Percentiles rank a stretch among this genome's conserved stretches.
Evolutionary conservation across 352 stramenopile genomes (phyloP).

Genomic region (Elongisporangium undulatum): DNA sequence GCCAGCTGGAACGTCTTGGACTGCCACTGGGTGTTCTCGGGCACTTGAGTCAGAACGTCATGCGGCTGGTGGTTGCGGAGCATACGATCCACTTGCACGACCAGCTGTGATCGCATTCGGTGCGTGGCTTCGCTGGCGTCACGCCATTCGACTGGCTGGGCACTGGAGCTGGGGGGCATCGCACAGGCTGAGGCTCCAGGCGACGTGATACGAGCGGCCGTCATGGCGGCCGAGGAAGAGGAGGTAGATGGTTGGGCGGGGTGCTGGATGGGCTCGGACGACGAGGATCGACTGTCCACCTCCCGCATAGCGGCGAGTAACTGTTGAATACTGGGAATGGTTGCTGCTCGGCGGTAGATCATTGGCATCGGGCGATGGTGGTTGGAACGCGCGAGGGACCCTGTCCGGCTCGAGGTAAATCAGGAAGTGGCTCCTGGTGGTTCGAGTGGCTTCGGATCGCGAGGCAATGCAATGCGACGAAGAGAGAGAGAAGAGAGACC

Average conservation of each 20-base stretch:
- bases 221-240: not conserved
- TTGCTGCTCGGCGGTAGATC: not conserved
- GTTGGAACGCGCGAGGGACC: not conserved
- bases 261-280: not conserved
- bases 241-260: not conserved
- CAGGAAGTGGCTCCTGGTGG: not conserved
- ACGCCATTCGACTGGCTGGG: slow-evolving; percentile 13
- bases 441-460: not conserved
- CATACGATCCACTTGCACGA: slow-evolving; percentile 53
- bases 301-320: not conserved
- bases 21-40: slow-evolving; percentile 54
- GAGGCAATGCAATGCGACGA: not conserved
- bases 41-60: slow-evolving; percentile 49
- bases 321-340: not conserved
- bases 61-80: slow-evolving; percentile 46
- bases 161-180: not conserved
- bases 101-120: slow-evolving; percentile 34
- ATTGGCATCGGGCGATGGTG: not conserved
- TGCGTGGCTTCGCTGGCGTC: slow-evolving; percentile 23
- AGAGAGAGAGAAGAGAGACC: not conserved
- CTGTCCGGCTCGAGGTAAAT: not conserved
- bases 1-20: slow-evolving; percentile 58
- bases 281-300: not conserved
- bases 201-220: not conserved
- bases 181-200: not conserved